Evolutionary conservation across 495 filamentous ascomycete species (phyloP).

Genomic region (Neurospora sp.): DNA sequence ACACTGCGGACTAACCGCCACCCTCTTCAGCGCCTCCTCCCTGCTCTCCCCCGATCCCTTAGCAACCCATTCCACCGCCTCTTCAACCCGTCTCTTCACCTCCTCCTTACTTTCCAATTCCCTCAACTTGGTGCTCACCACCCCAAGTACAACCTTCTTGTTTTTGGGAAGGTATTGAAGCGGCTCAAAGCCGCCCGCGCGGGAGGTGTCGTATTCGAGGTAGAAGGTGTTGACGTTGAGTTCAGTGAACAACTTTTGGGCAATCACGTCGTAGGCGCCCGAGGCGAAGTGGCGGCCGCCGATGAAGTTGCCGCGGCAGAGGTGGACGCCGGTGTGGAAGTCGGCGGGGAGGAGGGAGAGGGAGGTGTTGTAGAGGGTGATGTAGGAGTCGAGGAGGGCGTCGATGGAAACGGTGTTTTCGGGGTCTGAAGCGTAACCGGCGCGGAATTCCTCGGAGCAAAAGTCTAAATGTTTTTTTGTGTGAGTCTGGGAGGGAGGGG

Average conservation of each 20-base stretch:
- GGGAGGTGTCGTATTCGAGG: slow-evolving; percentile 71
- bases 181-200: slow-evolving; percentile 70
- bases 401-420: slow-evolving; percentile 46
- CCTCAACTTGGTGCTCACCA: slow-evolving; percentile 64
- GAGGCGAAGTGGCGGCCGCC: slow-evolving; percentile 69
- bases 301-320: slow-evolving; percentile 77
- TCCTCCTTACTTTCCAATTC: slow-evolving; percentile 64
- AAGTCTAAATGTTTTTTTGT: no score
- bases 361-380: slow-evolving; percentile 66
- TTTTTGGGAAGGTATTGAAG: slow-evolving; percentile 58
- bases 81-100: slow-evolving; percentile 56
- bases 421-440: slow-evolving; percentile 52
- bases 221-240: slow-evolving; percentile 72
- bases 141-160: slow-evolving; percentile 67
- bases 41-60: slow-evolving; percentile 52
- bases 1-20: slow-evolving; percentile 68
- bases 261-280: slow-evolving; percentile 72
- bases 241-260: slow-evolving; percentile 65
- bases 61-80: slow-evolving; percentile 62
- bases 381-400: slow-evolving; percentile 62
- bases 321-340: slow-evolving; percentile 65
- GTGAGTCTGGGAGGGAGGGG: neutral
- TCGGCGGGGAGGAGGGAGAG: slow-evolving; percentile 53
- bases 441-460: slow-evolving; percentile 50
- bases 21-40: slow-evolving; percentile 56